Evolutionary conservation across 2,329 filamentous ascomycete species (phyloP), one percentile per base, ranked within the genome.

Genomic region (Beauveria scarabaeidicola): DNA sequence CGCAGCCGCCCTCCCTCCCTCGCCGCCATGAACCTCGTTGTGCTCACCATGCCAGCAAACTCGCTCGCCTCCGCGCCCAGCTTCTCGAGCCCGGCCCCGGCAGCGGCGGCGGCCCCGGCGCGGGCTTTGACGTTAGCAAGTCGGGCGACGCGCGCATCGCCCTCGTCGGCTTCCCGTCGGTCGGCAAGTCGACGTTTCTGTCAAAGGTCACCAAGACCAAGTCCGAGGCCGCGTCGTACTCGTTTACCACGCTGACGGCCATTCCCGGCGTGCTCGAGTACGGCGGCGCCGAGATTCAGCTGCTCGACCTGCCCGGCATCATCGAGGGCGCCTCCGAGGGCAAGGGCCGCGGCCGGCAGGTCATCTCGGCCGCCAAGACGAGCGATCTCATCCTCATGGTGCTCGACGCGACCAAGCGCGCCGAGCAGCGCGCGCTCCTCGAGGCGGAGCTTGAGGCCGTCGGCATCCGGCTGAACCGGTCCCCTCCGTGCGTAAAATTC

Each of bases 171-270:
- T 99, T 99, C 68, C 94, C 95, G 0, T 99, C 95, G 0, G 94
- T 99, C 55, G 94, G 94, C 72, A 99, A 99, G 78, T 99, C 94
- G 2, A 99, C 94, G 0, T 97, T 99, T 71, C 74, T 99, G n/a
- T 97, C 92, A 52, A 97, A 97, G 71, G 95, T 99, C 72, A 99
- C 94, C 53, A 97, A 96, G 77, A 99, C 95, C 43, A 91, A 91
- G 70, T 96, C 91, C 54, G 93, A 97, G 73, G 91, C 97, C 29
- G 94, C 94, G 1, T 90, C 94, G 0, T 99, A 99, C 72, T 87
- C 93, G 60, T 99, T 99, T 83, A 99, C 94, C 11, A 99, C 94
- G 1, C 80, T 99, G 48, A 99, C 94, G 10, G 95, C 94, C 40
- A 99, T 99, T 66, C 94, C 94, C 1, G 94, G 94, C 66, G 95